These are phyloP conservation scores for Penstemon newberryi DNA, from an alignment of 257 asterid species.

Conservation along the genomic window DNA sequence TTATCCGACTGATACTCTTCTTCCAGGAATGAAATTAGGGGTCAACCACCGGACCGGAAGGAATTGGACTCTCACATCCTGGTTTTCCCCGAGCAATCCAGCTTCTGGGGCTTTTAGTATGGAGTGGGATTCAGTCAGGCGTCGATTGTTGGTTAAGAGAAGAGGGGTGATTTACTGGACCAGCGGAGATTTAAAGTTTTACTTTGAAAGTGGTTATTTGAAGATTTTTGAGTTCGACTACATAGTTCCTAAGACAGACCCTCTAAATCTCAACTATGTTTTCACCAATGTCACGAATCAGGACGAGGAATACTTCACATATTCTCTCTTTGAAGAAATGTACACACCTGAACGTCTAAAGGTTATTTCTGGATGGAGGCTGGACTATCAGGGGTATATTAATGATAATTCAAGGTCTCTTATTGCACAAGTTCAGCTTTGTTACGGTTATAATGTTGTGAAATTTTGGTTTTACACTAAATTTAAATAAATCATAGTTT, in stretches of 20 bases:
- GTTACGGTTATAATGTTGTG: conserved; percentile 29
- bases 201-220: not conserved
- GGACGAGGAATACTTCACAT: conserved; percentile 18
- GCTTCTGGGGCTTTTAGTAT: conserved; percentile 36
- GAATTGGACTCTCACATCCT: conserved; percentile 46
- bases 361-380: conserved; percentile 4
- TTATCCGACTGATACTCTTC: conserved; percentile 40
- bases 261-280: not conserved
- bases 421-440: not conserved
- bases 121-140: conserved; percentile 25
- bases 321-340: no score
- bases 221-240: conserved; percentile 12
- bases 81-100: conserved; percentile 18
- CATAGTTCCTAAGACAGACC: not conserved
- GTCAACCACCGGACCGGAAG: conserved; percentile 30
- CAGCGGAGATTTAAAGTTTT: conserved; percentile 15
- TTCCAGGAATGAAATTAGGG: conserved; percentile 45
- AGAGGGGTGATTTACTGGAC: conserved; percentile 27
- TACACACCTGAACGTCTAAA: not conserved
- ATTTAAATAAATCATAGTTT: no score
- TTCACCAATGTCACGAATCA: not conserved
- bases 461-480: no score
- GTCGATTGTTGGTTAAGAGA: conserved; percentile 19
- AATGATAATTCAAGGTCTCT: not conserved
- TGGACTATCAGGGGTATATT: conserved; percentile 4